Conservation (phyloP, 208 protist genomes). For the Leishmania braziliensis region DNA sequence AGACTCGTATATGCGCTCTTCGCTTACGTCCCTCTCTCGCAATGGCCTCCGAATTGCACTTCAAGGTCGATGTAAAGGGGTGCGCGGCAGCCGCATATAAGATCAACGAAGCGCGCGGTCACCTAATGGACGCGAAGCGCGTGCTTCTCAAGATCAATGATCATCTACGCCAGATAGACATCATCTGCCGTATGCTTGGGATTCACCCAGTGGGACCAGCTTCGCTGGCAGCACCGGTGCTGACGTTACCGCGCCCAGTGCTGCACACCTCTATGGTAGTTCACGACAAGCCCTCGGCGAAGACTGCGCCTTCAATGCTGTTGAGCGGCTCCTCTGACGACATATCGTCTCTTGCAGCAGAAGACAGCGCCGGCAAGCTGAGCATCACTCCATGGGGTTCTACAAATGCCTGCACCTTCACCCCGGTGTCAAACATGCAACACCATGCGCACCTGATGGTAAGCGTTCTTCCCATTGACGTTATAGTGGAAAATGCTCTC, state of each 20-base stretch:
- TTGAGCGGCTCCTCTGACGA: background rate
- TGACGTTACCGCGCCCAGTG: background rate
- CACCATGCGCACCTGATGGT: slow-evolving; percentile 5
- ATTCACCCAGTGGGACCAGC: background rate
- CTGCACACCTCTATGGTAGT: background rate
- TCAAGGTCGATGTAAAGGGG: slow-evolving; percentile 17
- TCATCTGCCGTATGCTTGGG: slow-evolving; percentile 13
- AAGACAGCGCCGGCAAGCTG: slow-evolving; percentile 2
- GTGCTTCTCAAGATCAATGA: slow-evolving; percentile 30
- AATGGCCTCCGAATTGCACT: slow-evolving; percentile 16
- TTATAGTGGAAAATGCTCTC: slow-evolving; percentile 25
- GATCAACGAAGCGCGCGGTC: slow-evolving; percentile 5
- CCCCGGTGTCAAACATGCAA: slow-evolving; percentile 14
- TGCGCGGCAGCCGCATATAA: slow-evolving; percentile 15
- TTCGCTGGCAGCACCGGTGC: background rate
- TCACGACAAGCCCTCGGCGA: background rate
- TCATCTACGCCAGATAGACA: slow-evolving; percentile 30
- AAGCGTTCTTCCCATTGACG: background rate
- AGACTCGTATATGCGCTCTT: background rate
- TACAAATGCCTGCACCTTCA: slow-evolving; percentile 8
- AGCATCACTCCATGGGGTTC: background rate
- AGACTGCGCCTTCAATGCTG: background rate
- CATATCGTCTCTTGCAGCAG: background rate
- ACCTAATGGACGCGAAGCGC: slow-evolving; percentile 22
- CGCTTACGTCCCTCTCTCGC: background rate